Evolutionary conservation across 768 basidiomycete genomes (phyloP).

Genomic region (Sporobolomyces roseus): DNA sequence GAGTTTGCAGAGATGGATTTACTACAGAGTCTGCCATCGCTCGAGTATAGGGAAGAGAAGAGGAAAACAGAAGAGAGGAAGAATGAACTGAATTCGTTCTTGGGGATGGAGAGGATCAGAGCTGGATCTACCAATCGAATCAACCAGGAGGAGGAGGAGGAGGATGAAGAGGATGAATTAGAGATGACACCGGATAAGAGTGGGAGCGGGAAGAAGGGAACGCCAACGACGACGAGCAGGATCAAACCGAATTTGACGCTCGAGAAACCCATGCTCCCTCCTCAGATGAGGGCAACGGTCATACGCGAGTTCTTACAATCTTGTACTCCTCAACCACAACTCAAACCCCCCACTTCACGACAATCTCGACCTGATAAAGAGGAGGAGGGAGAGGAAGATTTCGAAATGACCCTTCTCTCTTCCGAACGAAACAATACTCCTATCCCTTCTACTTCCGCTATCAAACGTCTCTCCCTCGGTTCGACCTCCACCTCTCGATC

Average conservation of each 20-base stretch:
- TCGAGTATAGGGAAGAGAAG: conserved; percentile 21
- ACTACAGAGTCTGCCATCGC: conserved; percentile 4
- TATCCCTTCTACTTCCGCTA: not conserved
- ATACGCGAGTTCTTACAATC: not conserved
- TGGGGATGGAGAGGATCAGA: too few relatives aligned
- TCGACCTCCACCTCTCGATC: not conserved
- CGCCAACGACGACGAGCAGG: too few relatives aligned
- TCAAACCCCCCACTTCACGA: not conserved
- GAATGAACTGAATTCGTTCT: conserved; percentile 9
- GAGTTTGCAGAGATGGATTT: conserved; percentile 27
- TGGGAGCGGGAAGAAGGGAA: not conserved
- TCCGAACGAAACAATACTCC: not conserved
- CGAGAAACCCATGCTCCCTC: not conserved
- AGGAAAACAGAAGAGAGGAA: conserved; percentile 5
- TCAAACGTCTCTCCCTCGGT: not conserved
- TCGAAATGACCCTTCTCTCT: not conserved
- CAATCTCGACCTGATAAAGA: not conserved
- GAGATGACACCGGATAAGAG: not conserved
- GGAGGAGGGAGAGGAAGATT: not conserved
- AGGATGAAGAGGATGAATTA: too few relatives aligned
- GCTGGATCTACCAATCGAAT: conserved; percentile 6
- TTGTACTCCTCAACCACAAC: conserved; percentile 1
- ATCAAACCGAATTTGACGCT: not conserved
- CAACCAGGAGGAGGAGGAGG: not conserved
- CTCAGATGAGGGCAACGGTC: not conserved